Evolutionary conservation across 1,284 basidiomycete genomes (phyloP).

Genomic region (Puccinia horiana): DNA sequence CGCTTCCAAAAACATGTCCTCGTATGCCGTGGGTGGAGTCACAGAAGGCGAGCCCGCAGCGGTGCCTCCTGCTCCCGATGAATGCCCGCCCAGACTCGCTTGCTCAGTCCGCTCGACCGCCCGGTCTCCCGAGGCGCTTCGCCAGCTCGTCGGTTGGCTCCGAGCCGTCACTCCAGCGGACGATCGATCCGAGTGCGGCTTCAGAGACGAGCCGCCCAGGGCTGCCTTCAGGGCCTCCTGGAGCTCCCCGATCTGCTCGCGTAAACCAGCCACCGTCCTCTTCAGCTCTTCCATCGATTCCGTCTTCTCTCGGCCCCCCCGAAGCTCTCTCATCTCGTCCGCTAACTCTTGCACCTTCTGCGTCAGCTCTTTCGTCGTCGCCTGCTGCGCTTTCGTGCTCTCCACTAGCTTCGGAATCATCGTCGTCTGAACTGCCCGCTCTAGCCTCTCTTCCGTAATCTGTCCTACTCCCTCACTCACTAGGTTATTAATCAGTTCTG

Average conservation of each 20-base stretch:
- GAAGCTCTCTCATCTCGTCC: neutral
- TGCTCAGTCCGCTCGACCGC: neutral
- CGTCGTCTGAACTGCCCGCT: neutral
- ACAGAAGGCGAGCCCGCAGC: neutral
- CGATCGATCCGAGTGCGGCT: neutral
- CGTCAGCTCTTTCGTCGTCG: neutral
- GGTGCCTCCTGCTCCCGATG: no score
- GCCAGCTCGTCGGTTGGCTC: no score
- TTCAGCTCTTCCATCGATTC: neutral
- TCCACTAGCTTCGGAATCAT: neutral
- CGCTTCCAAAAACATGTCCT: slow-evolving; percentile 30
- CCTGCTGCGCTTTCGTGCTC: neutral
- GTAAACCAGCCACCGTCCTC: neutral
- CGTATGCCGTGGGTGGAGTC: neutral
- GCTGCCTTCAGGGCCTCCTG: neutral
- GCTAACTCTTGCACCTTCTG: neutral
- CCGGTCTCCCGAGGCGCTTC: no score
- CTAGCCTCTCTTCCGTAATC: neutral
- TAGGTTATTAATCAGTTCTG: neutral
- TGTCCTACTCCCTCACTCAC: neutral
- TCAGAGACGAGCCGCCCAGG: neutral
- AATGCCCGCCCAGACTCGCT: no score
- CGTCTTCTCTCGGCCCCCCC: neutral
- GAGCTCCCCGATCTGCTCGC: neutral
- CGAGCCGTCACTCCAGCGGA: neutral